Evolutionary conservation across 2,329 filamentous ascomycete species (phyloP).

Genomic region (Clonostachys sp.): DNA sequence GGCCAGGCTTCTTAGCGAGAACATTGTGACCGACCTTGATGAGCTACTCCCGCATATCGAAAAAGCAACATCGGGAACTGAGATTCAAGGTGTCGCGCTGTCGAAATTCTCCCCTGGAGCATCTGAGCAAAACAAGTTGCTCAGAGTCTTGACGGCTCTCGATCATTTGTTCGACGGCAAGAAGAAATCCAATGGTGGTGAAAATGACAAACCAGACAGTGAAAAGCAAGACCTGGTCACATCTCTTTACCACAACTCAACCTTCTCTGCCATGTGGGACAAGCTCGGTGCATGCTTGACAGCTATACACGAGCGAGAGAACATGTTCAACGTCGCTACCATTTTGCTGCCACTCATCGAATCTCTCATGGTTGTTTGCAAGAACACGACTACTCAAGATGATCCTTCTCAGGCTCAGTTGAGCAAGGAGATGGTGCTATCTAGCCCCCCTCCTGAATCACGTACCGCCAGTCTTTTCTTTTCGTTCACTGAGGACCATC

Average conservation of each 20-base stretch:
- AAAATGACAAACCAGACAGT: conserved; percentile 38
- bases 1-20: conserved; percentile 77
- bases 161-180: conserved; percentile 94
- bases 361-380: conserved; percentile 98
- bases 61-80: conserved; percentile 81
- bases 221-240: conserved; percentile 82
- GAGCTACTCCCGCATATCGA: conserved; percentile 83
- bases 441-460: conserved; percentile 71
- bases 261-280: conserved; percentile 86
- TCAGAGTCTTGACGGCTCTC: conserved; percentile 86
- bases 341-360: conserved; percentile 93
- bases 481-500: conserved; percentile 94
- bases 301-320: conserved; percentile 85
- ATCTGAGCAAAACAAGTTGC: conserved; percentile 92
- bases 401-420: conserved; percentile 43
- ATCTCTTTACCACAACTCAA: conserved; percentile 84
- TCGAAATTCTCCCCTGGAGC: conserved; percentile 94
- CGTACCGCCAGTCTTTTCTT: conserved; percentile 92
- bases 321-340: conserved; percentile 94
- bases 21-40: conserved; percentile 79
- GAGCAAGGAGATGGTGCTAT: conserved; percentile 65
- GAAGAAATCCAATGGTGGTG: conserved; percentile 46
- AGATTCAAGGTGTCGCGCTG: conserved; percentile 90
- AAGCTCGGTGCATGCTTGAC: conserved; percentile 85
- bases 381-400: conserved; percentile 84